Percentiles rank a stretch among this genome's conserved stretches.
These are phyloP conservation scores for Gracilaria gracilis DNA, from an alignment of 23 red algal genomes.

Conservation along the genomic window DNA sequence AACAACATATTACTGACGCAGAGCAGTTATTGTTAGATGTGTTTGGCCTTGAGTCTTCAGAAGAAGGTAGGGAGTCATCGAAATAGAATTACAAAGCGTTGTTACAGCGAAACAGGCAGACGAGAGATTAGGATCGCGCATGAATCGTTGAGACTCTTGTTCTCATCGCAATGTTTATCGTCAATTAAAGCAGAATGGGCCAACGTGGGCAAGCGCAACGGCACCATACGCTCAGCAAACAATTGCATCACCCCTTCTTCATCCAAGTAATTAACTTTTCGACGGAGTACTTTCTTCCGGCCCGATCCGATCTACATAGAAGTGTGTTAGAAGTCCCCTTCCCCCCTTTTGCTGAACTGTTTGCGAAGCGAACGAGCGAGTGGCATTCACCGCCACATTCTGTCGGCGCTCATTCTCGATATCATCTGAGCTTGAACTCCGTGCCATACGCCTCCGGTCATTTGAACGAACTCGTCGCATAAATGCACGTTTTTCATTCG, in stretches of 20 bases:
- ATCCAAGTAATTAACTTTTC: constrained; percentile 45
- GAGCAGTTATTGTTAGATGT: too few species aligned
- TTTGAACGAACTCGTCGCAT: constrained; percentile 69
- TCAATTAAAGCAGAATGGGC: constrained; percentile 56
- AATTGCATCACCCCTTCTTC: constrained; percentile 56
- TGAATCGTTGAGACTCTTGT: constrained; percentile 49
- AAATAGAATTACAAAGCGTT: too few species aligned
- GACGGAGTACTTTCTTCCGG: constrained; percentile 36
- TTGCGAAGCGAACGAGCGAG: constrained; percentile 30
- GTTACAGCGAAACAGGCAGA: too few species aligned
- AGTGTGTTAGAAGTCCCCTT: constrained; percentile 30
- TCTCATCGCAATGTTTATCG: constrained; percentile 43
- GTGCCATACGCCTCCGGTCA: constrained; percentile 58
- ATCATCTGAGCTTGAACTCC: constrained; percentile 57
- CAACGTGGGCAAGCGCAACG: constrained; percentile 51
- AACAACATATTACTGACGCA: too few species aligned
- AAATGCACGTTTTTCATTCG: constrained; percentile 56
- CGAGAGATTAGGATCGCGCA: constrained; percentile 62
- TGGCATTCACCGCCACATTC: constrained; percentile 13
- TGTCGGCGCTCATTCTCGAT: constrained; percentile 62
- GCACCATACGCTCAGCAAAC: constrained; percentile 56
- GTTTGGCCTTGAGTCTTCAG: too few species aligned
- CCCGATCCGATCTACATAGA: constrained; percentile 45
- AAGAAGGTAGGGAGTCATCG: too few species aligned
- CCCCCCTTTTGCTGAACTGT: constrained; percentile 1